Base-by-base conservation (phyloP, 1,284 basidiomycete genomes). In the Ceratobasidium sp. region DNA sequence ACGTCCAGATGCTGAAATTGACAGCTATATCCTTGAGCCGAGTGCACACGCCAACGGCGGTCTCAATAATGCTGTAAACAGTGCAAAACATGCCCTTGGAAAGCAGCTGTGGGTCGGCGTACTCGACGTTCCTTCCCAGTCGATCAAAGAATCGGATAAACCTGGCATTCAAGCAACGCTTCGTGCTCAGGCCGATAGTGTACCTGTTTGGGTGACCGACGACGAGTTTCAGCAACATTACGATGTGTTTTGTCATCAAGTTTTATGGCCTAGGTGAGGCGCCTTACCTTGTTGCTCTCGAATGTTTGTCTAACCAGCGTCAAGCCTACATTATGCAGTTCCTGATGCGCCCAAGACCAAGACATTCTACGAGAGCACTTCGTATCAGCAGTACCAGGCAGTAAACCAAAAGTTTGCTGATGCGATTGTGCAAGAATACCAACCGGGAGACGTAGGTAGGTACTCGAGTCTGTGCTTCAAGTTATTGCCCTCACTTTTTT, bases 221-320 rank as follows among this genome's bases (percentile, higher is more conserved):
- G 80, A 82, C 0, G 89, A 90, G 75, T 93, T 93, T 72, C 83
- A 87, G 72, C 85, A 85, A 69, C 89, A 86, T 76, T 95, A 95
- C 74, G 91, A 93, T 76, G 88, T 91, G 74, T 94, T 93, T 77
- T 95, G 93, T 77, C 93, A 95, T 75, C 91, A 92, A 77, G 86
- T 86, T 3, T 25, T 62, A n/a, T 62, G 58, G 58, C 58, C 58
- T 15, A 62, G 43, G 58, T 62, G 4, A 22, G 45, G 27, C 29
- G 77, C 73, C 22, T 17, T 43, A 49, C 25, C 65, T 35, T 58
- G 0, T 58, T 20, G 93, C 20, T 4, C 13, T 7, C 22, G 22
- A 56, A 40, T n/a, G n/a, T n/a, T n/a, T n/a, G n/a, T 17, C 29
- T 40, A 22, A n/a, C 25, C 13, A 7, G 25, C 25, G 93, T 93